Base-by-base conservation (phyloP, 148 eudicot species). In the Chenopodium berlandieri region DNA sequence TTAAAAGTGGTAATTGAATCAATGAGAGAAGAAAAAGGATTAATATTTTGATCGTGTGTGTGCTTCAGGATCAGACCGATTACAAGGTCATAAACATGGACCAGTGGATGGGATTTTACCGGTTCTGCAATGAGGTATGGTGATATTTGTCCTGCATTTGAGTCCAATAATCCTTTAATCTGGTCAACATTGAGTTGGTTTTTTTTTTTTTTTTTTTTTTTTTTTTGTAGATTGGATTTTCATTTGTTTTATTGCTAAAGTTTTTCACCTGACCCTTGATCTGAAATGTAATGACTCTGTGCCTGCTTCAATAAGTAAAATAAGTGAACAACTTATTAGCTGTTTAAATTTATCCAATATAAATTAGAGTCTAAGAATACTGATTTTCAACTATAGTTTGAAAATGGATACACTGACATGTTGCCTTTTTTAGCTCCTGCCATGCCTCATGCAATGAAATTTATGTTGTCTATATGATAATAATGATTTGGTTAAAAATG, bases 61-160 rank as follows among this genome's bases (percentile, higher is more conserved):
- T 62, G 76, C 66, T 85, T 84, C 94, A 96, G 99, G 81, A 80
- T 31, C 99, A 96, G 80, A 85, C 75, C 80, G 98, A 94, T 85
- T 96, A 92, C 91, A 94, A 96, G 90, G 98, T 94, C 86, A 88
- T 96, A 75, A 96, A 91, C 90, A 88, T 89, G 95, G 99, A 96
- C 84, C 99, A 96, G 65, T 96, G 98, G 98, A 94, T 89, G 90
- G 95, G 97, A 77, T 94, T 96, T 87, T 94, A 88, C 85, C 89
- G 98, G 77, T 94, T 96, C 83, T 89, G 90, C 91, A 88, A 83
- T 47, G 98, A 96, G 99, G 99, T 96, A 89, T 31, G n/a, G 4
- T 81, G n/a, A 30, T 72, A 46, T 63, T 70, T 48, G n/a, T 58
- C 67, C n/a, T 2, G 47, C 48, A 67, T 68, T 30, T 63, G 34